Evolutionary conservation across 2,329 filamentous ascomycete species (phyloP).

Genomic region (Curvularia lunata): DNA sequence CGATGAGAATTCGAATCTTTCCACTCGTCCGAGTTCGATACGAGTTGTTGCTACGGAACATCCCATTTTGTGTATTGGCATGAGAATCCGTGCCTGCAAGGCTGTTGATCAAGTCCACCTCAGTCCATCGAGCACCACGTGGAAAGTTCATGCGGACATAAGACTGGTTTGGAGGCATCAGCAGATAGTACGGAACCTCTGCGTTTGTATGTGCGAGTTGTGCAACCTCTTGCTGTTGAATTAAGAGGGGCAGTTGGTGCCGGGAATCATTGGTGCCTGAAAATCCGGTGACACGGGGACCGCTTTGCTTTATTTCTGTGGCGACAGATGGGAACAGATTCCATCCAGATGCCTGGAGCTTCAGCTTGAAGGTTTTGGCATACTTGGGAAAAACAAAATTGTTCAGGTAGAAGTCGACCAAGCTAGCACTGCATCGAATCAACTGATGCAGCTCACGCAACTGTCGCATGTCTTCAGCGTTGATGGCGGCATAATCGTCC

Average conservation of each 20-base stretch:
- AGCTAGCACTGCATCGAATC: slow-evolving; percentile 55
- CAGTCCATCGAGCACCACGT: slow-evolving; percentile 51
- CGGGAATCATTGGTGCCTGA: slow-evolving; percentile 74
- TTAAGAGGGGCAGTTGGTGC: slow-evolving; percentile 64
- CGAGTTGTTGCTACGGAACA: background rate
- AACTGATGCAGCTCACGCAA: slow-evolving; percentile 52
- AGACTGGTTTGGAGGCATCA: slow-evolving; percentile 58
- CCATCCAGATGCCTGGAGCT: slow-evolving; percentile 71
- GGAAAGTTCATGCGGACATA: slow-evolving; percentile 52
- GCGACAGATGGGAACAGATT: slow-evolving; percentile 62
- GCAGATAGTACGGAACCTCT: slow-evolving; percentile 65
- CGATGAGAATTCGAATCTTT: slow-evolving; percentile 63
- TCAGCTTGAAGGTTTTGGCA: slow-evolving; percentile 68
- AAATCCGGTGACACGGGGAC: slow-evolving; percentile 67
- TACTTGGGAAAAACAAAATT: slow-evolving; percentile 70
- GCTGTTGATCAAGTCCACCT: slow-evolving; percentile 53
- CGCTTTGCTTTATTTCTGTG: background rate
- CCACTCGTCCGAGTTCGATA: background rate
- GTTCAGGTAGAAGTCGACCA: slow-evolving; percentile 70
- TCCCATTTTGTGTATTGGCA: background rate
- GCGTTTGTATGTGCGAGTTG: slow-evolving; percentile 66
- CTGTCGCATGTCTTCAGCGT: slow-evolving; percentile 62
- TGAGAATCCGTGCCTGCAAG: slow-evolving; percentile 37
- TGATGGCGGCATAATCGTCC: slow-evolving; percentile 64
- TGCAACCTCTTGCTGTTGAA: slow-evolving; percentile 66